Conservation (phyloP, 2,329 filamentous ascomycete genomes). For the Alternaria longipes region DNA sequence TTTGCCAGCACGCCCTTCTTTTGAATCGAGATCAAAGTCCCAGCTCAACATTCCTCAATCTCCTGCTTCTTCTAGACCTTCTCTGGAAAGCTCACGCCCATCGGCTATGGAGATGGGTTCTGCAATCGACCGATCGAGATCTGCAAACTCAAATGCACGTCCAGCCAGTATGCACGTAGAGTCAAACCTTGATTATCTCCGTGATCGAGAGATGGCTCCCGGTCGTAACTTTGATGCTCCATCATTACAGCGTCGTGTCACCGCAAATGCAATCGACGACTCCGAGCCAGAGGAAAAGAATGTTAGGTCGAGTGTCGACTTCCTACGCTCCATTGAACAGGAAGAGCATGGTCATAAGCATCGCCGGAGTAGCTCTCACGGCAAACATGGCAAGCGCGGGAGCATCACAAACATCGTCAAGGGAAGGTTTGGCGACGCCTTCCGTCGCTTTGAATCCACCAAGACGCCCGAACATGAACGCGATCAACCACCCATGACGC, state of each 20-base stretch:
- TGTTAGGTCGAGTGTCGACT: constrained; percentile 83
- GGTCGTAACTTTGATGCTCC: constrained; percentile 45
- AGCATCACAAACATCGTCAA: constrained; percentile 80
- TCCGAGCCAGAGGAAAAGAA: constrained; percentile 66
- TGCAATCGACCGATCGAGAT: constrained; percentile 66
- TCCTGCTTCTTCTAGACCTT: constrained; percentile 69
- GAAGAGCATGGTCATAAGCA: constrained; percentile 64
- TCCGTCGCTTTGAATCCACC: constrained; percentile 82
- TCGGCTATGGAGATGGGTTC: constrained; percentile 69
- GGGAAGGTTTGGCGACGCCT: constrained; percentile 91
- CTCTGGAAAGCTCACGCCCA: constrained; percentile 75
- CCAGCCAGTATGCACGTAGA: constrained; percentile 86
- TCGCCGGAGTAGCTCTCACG: constrained; percentile 64
- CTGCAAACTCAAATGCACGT: constrained; percentile 72
- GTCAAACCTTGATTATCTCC: constrained; percentile 81
- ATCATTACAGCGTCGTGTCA: constrained; percentile 39
- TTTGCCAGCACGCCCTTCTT: constrained; percentile 51
- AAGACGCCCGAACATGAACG: constrained; percentile 39
- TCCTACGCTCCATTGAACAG: constrained; percentile 78
- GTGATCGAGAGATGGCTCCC: constrained; percentile 73
- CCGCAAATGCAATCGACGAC: constrained; percentile 46
- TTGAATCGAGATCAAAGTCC: constrained; percentile 62
- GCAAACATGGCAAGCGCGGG: constrained; percentile 73
- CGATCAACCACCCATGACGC: constrained; percentile 38
- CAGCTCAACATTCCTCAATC: constrained; percentile 63